Evolutionary conservation across 106 monocot genomes (phyloP), one percentile per base, ranked within the genome.

Genomic region (Alisma plantagoaquatica): DNA sequence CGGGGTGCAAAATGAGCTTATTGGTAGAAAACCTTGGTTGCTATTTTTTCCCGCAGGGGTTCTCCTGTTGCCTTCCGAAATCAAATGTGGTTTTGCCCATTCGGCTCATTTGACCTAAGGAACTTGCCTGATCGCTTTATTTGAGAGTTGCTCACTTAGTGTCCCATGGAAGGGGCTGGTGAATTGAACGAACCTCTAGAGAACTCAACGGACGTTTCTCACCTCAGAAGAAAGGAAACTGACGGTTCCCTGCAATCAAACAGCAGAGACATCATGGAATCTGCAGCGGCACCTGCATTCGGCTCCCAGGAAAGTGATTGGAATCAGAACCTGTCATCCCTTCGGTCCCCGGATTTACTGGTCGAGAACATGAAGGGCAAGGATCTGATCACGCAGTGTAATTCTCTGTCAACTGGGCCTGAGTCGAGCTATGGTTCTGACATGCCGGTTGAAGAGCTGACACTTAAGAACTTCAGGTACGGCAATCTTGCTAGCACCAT

Each of bases 401-500:
- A 29, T 21, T 57, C 61, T 5, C 55, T 64, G 32, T 41, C 70
- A 26, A 51, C 53, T 17, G 62, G 59, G 16, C 57, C 44, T 33
- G 12, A 17, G 22, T 25, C 46, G 2, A 47, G 17, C 29, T 18
- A 17, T 21, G 32, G 60, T 29, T 21, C 54, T 9, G 72, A 58
- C 35, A 38, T 61, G 16, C 35, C 23, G 31, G 77, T 79, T 47
- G 82, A 86, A 69, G 86, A 86, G 56, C 61, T 82, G 56, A 86
- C 78, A 0, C 23, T 82, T 57, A 73, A 64, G 7, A 82, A 86
- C 50, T 78, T 60, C 57, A 69, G 55, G 49, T 55, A 43, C 31
- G n/a, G n/a, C n/a, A n/a, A n/a, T n/a, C n/a, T n/a, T n/a, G n/a
- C n/a, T n/a, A n/a, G n/a, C n/a, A n/a, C n/a, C n/a, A n/a, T n/a